A percentile compares a stretch with the other conserved stretches of the same genome.
These are phyloP conservation scores for Lipomyces lipofer DNA, from an alignment of 805 yeast genomes.

Conservation along the genomic window DNA sequence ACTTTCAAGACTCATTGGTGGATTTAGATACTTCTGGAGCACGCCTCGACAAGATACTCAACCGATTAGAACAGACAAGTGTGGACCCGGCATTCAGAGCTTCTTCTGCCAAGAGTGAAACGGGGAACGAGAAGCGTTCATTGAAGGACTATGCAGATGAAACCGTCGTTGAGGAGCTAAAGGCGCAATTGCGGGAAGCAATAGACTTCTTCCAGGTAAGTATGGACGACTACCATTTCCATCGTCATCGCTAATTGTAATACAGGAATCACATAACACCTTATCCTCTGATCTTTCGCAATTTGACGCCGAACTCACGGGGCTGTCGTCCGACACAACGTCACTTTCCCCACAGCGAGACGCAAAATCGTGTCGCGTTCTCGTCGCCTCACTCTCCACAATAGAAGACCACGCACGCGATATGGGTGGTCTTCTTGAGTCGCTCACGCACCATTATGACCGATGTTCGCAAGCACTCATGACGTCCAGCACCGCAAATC, in stretches of 20 bases:
- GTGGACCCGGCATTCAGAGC: constrained; percentile 41
- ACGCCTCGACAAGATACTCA: constrained; percentile 40
- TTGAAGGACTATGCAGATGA: constrained; percentile 54
- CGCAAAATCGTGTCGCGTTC: background rate
- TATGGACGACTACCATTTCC: too few relatives aligned
- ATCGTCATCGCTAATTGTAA: background rate
- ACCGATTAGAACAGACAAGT: constrained; percentile 41
- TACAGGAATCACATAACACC: constrained; percentile 6
- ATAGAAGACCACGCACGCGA: constrained; percentile 56
- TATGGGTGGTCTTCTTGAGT: constrained; percentile 65
- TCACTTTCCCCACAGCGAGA: background rate
- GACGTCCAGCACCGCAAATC: constrained; percentile 41
- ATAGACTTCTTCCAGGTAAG: constrained; percentile 38
- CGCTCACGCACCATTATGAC: constrained; percentile 80
- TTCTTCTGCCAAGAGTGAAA: constrained; percentile 19
- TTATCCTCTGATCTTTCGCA: constrained; percentile 35
- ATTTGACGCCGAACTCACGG: constrained; percentile 38
- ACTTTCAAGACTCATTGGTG: constrained; percentile 39
- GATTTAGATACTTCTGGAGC: constrained; percentile 39
- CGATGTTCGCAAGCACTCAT: constrained; percentile 59
- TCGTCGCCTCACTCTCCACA: constrained; percentile 20
- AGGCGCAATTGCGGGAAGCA: constrained; percentile 37
- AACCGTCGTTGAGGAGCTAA: constrained; percentile 41
- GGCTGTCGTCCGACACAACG: constrained; percentile 36
- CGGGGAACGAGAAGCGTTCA: constrained; percentile 21